These are phyloP conservation scores for Spongiforma sp. DNA, from an alignment of 1,284 basidiomycete genomes.

Conservation along the genomic window DNA sequence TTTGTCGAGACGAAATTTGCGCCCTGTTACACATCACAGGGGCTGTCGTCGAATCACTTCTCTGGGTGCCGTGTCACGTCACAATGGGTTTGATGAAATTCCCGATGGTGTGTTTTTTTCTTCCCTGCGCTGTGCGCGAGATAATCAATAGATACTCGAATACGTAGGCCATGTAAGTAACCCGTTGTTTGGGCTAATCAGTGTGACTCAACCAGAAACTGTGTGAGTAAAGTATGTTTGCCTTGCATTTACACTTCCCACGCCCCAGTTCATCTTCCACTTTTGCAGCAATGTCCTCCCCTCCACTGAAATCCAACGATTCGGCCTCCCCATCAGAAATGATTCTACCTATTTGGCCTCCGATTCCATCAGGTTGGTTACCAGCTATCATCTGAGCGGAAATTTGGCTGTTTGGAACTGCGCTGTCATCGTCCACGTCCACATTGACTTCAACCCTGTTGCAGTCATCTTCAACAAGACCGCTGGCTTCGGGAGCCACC, in stretches of 20 bases:
- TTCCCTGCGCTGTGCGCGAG: too few species aligned
- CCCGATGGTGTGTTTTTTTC: too few species aligned
- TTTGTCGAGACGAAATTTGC: not conserved
- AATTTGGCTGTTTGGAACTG: not conserved
- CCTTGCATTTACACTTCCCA: conserved; percentile 7
- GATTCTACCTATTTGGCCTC: not conserved
- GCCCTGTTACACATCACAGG: not conserved
- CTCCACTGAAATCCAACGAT: not conserved
- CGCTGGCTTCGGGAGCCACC: not conserved
- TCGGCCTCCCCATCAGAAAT: not conserved
- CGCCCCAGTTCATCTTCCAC: conserved; percentile 1
- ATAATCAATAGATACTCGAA: not conserved
- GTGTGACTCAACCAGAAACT: not conserved
- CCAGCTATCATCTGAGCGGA: not conserved
- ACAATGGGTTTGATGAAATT: too few species aligned
- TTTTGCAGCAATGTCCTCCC: conserved; percentile 19
- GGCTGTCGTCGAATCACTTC: too few species aligned
- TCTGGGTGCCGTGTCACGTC: too few species aligned
- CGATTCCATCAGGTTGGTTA: not conserved
- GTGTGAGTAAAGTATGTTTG: conserved; percentile 2
- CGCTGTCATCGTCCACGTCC: not conserved
- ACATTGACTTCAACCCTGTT: not conserved
- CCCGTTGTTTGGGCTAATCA: not conserved
- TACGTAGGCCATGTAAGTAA: too few species aligned
- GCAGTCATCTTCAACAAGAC: not conserved